Evolutionary conservation across 176 grass and related monocot genomes (phyloP), one percentile per base, ranked within the genome.

Genomic region (Thalia dealbata): DNA sequence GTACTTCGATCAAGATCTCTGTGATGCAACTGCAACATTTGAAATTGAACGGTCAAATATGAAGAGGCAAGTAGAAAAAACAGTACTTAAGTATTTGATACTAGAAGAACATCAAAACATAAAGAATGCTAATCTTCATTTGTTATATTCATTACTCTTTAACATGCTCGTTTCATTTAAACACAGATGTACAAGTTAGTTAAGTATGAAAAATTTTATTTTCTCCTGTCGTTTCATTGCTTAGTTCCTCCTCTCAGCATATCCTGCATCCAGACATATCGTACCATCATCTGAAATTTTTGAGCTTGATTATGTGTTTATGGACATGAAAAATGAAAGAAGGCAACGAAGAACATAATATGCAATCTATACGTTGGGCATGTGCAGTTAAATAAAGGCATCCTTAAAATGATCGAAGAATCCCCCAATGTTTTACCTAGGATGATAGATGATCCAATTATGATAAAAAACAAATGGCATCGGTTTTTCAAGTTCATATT

Each of bases 11-110:
- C 61, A 82, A 75, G 73, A 28, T 92, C 82, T 71, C 84, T 85
- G 54, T 87, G 84, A 41, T 79, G 82, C 67, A 86, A 48, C 89
- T 96, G 83, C 71, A 85, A 83, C 12, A 91, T 23, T 73, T 26
- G 64, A 19, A 43, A 43, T 25, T 58, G 1, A n/a, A 18, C 54
- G 22, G 54, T 6, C 18, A 56, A 8, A 7, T 21, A 22, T n/a
- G 22, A 52, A 38, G 32, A 38, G 32, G 32, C 32, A 78, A 77
- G 16, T 27, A 77, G n/a, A 69, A 79, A 43, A 10, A 10, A 24
- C 9, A 74, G 25, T 51, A 27, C 44, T 65, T 21, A 18, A 45
- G 19, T 1, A 50, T 45, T 1, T 38, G 62, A 67, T 26, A 32
- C 22, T 69, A 69, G 21, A 59, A 10, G n/a, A 1, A 61, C 6